These are phyloP conservation scores for Colletotrichum coccodes DNA, from an alignment of 2,329 filamentous ascomycete species.

Conservation along the genomic window DNA sequence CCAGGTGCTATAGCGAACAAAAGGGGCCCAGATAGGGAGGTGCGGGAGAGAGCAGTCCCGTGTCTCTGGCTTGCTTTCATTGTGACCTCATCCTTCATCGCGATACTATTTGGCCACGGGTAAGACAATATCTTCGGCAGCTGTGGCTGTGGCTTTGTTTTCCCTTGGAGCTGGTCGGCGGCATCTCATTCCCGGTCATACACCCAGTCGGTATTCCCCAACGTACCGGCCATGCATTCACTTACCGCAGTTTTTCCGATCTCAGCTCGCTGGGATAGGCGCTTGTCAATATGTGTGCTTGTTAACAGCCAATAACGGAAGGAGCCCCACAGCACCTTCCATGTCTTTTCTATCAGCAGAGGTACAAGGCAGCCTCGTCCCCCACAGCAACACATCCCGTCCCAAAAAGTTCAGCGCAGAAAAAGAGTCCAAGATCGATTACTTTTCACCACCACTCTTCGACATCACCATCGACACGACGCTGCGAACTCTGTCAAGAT, in stretches of 20 bases:
- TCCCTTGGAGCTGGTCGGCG: not conserved
- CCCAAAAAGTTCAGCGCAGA: slow-evolving; percentile 28
- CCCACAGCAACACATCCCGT: slow-evolving; percentile 27
- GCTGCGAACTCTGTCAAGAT: slow-evolving; percentile 51
- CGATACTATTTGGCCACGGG: not conserved
- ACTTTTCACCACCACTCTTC: slow-evolving; percentile 2
- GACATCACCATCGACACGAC: slow-evolving; percentile 3
- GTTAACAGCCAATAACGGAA: slow-evolving; percentile 18
- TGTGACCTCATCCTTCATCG: not conserved
- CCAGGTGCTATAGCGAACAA: not conserved
- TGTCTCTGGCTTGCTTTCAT: not conserved
- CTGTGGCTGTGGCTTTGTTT: not conserved
- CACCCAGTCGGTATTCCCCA: not conserved
- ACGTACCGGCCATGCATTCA: not conserved
- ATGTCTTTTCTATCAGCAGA: slow-evolving; percentile 22
- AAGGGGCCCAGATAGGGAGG: not conserved
- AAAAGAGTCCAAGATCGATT: slow-evolving; percentile 20
- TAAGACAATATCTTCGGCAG: slow-evolving; percentile 1
- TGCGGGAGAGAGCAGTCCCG: not conserved
- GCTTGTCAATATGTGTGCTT: not conserved
- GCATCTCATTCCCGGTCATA: not conserved
- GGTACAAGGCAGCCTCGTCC: slow-evolving; percentile 24
- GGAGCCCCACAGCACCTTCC: slow-evolving; percentile 24
- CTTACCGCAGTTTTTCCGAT: slow-evolving; percentile 27
- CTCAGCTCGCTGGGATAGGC: not conserved